These are phyloP conservation scores for Cytospora piceae DNA, from an alignment of 2,329 filamentous ascomycete genomes.

Conservation along the genomic window DNA sequence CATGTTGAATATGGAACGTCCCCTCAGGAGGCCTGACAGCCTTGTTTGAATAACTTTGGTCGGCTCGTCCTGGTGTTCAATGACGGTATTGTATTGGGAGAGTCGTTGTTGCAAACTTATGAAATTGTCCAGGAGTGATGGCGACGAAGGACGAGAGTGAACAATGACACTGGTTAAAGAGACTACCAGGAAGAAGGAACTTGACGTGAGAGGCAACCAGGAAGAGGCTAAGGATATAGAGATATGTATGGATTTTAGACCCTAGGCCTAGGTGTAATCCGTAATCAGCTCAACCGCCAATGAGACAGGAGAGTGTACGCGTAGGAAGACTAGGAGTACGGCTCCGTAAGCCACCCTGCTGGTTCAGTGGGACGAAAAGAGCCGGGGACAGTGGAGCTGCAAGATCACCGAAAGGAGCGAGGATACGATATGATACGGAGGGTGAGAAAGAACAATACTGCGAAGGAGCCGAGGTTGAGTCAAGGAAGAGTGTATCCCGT, in stretches of 20 bases:
- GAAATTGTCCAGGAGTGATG: neutral
- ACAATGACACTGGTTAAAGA: neutral
- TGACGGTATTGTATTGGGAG: neutral
- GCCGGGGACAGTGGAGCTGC: neutral
- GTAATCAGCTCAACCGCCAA: neutral
- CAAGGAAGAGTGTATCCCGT: neutral
- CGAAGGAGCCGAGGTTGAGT: neutral
- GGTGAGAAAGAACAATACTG: neutral
- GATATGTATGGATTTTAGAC: neutral
- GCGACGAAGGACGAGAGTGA: neutral
- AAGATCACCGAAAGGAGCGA: neutral
- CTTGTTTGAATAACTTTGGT: neutral
- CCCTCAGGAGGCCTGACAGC: neutral
- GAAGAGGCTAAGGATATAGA: too few relatives aligned
- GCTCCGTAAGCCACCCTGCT: conserved; percentile 7
- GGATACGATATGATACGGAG: neutral
- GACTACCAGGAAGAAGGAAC: conserved; percentile 5
- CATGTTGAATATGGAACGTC: neutral
- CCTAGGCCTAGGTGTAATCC: conserved; percentile 5
- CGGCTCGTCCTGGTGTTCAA: neutral
- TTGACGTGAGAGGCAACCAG: neutral
- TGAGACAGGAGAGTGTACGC: neutral
- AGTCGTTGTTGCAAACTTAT: neutral
- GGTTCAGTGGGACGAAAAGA: conserved; percentile 6
- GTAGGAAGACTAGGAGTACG: conserved; percentile 4